phyloP scores from a whole-genome alignment of 1,284 basidiomycete species.

The Mycena sp. region DNA sequence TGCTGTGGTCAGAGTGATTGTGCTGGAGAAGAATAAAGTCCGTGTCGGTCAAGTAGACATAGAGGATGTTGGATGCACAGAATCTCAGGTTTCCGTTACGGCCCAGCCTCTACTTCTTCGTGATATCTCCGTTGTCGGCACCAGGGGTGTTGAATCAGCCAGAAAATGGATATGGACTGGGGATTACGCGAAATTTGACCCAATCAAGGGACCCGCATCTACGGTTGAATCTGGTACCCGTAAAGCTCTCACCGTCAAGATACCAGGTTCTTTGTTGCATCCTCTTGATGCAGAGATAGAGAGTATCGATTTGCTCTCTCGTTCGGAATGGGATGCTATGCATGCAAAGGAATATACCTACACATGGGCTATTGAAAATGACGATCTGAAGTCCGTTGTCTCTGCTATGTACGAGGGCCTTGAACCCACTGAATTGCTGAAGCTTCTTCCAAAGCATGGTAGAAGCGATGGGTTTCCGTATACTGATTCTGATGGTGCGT shows the following conservation, averaged over 20 bases:
- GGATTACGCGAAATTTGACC: neutral
- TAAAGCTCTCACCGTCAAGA: neutral
- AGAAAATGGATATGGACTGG: conserved; percentile 5
- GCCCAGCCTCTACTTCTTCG: neutral
- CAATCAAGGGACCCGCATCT: neutral
- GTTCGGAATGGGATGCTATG: too few species aligned
- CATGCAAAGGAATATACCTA: too few species aligned
- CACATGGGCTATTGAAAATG: too few species aligned
- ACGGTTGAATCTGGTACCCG: neutral
- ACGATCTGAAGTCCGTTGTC: neutral
- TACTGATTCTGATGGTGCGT: too few species aligned
- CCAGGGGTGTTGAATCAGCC: too few species aligned
- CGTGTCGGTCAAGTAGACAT: neutral
- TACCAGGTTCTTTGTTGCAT: neutral
- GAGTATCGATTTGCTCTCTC: too few species aligned
- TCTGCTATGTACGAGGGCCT: neutral
- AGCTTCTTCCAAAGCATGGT: conserved; percentile 9
- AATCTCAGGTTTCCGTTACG: neutral
- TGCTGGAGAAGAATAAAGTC: neutral
- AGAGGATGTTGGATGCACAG: neutral
- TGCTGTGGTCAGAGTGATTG: neutral
- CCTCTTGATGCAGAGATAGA: neutral
- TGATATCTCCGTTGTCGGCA: neutral
- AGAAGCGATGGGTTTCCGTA: neutral
- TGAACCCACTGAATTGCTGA: neutral